Evolutionary conservation across 1,139 yeast species (phyloP), one percentile per base, ranked within the genome.

Genomic region (Lodderomyces jiufengensis): DNA sequence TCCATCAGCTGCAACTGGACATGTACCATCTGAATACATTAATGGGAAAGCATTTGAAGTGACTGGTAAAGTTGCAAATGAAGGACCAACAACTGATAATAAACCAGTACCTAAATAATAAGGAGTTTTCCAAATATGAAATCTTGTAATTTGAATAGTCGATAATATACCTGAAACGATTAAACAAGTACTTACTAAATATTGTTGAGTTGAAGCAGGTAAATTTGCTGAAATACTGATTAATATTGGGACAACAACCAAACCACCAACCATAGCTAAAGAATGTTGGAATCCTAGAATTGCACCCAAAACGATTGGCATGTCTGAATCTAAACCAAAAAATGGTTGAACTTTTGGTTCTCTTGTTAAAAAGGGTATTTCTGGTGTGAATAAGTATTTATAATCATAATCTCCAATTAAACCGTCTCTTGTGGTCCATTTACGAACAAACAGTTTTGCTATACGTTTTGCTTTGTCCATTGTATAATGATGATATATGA

Each of bases 181-280:
- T 45, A 88, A 68, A 1, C 95, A 78, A 4, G 81, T 78, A 24
- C 90, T 79, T 18, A 88, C 95, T 47, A 88, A 63, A 59, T 86
- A 87, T 51, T 84, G 81, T 34, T 77, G 72, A 13, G 64, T 44
- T 3, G 59, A 70, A 12, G 64, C 46, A 23, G 59, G 60, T 38
- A 87, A 67, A 55, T 83, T 71, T 15, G 90, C 88, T 20, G 73
- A 61, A 8, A 65, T 50, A 1, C 88, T 65, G 33, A 84, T 82
- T 48, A 85, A 66, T 39, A 86, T 61, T 3, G 95, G 94, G 2
- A 95, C 94, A 5, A 95, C 95, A n/a, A 95, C 70, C 33, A 88
- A 77, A 51, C 96, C 96, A 8, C 95, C 96, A 61, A 88, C 63
- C 95, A 87, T 85, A 29, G 96, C 82, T 47, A 88, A 63, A 1